Conservation (phyloP, 1,284 basidiomycete genomes). For the Leccinum subspadiceum region DNA sequence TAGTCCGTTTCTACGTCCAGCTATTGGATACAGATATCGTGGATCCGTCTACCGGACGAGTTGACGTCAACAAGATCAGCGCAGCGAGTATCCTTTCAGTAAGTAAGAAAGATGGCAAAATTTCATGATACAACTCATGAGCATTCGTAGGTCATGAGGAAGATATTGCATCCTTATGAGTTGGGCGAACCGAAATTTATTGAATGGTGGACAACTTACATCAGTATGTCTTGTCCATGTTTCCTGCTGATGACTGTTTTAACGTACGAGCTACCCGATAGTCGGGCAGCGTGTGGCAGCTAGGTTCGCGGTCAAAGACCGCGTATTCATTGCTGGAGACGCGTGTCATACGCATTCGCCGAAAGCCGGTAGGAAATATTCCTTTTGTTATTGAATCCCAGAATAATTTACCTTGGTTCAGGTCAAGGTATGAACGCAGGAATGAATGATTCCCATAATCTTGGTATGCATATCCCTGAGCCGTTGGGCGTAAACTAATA, state of each 20-base stretch:
- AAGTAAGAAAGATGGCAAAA: neutral
- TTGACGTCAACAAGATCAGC: constrained; percentile 48
- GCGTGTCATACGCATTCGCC: constrained; percentile 1
- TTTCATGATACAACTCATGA: neutral
- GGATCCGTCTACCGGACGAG: constrained; percentile 30
- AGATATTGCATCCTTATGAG: constrained; percentile 42
- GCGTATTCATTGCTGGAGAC: neutral
- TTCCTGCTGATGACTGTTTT: neutral
- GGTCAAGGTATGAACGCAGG: constrained; percentile 61
- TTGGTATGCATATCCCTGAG: constrained; percentile 27
- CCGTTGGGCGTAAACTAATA: neutral
- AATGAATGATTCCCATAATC: constrained; percentile 80
- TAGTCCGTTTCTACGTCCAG: constrained; percentile 74
- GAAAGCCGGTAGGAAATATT: neutral
- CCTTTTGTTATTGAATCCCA: neutral
- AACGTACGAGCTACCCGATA: neutral
- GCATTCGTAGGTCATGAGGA: constrained; percentile 49
- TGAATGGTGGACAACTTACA: neutral
- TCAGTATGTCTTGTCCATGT: neutral
- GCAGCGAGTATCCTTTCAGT: constrained; percentile 57
- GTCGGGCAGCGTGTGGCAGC: neutral
- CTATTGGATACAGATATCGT: constrained; percentile 50
- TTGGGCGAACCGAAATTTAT: neutral
- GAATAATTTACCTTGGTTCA: constrained; percentile 14
- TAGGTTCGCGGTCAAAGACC: neutral